These are phyloP conservation scores for Eragrostis curvula DNA, from an alignment of 176 grass and related monocot species.

Conservation along the genomic window DNA sequence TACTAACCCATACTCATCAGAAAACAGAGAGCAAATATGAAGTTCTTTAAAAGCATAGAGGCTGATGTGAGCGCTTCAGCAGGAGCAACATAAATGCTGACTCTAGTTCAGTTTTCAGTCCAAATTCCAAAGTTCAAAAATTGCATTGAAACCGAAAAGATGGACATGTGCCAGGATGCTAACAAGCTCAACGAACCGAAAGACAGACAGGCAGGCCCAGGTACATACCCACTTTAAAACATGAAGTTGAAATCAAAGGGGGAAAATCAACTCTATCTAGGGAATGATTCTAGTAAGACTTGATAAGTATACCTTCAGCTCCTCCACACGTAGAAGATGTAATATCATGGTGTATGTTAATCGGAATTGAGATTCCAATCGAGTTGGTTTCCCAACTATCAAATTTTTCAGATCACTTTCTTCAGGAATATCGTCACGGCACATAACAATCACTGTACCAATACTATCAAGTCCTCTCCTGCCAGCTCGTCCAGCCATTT, in stretches of 20 bases:
- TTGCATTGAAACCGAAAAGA: no score
- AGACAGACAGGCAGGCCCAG: not conserved
- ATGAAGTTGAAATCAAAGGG: not conserved
- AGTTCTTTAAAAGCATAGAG: conserved; percentile 2
- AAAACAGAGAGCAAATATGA: conserved; percentile 11
- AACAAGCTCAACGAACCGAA: conserved; percentile 9
- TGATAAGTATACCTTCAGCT: conserved; percentile 70
- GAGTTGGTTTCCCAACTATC: conserved; percentile 92
- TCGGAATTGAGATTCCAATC: conserved; percentile 88
- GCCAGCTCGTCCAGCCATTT: conserved; percentile 99
- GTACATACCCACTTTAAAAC: conserved; percentile 30
- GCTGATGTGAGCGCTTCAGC: conserved; percentile 8
- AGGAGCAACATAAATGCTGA: conserved; percentile 5
- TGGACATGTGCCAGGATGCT: not conserved
- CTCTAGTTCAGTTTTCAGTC: conserved; percentile 21
- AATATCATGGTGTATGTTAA: conserved; percentile 98
- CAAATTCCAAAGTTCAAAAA: conserved; percentile 25
- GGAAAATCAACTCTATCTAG: conserved; percentile 5
- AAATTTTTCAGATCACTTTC: conserved; percentile 96
- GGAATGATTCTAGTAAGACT: not conserved
- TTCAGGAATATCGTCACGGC: conserved; percentile 95
- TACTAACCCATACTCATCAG: conserved; percentile 8
- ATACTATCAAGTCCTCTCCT: conserved; percentile 97
- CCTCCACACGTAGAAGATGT: conserved; percentile 97
- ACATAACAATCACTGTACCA: conserved; percentile 93